Base-by-base conservation (phyloP, 139 green algal genomes). In the Medakamo hakoo region DNA sequence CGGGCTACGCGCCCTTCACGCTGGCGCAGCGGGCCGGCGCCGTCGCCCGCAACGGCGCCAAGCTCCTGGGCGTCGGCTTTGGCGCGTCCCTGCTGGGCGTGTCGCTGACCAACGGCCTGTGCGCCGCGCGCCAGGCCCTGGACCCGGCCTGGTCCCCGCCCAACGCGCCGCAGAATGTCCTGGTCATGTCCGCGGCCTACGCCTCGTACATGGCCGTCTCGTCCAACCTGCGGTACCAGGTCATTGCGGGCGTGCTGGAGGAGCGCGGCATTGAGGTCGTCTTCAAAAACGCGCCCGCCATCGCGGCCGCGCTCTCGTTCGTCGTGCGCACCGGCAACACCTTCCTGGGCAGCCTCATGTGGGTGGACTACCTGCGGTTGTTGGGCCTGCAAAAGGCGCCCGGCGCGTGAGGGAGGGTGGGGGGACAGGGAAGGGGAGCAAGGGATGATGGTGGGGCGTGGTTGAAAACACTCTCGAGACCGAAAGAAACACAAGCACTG, bases 151-250 rank as follows among this genome's bases (percentile, higher is more conserved):
- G 71, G 22, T 20, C 78, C 22, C 67, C 72, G 25, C 78, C 78
- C 55, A 94, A 92, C 71, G 64, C 73, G 55, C 78, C 78, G 23
- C 59, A 73, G 59, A 72, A 94, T 68, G 79, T 95, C 62, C 32
- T 94, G 4, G 60, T 62, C 19, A 95, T 85, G 30, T 84, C 71
- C 30, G 64, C 80, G 1, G 84, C 82, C 0, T 98, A 98, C 68
- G 93, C 83, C n/a, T 68, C 77, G 0, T 98, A 97, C 83, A 98
- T 98, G 92, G 83, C 81, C 23, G 71, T 85, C 16, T 91, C 77
- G 22, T 85, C 71, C 72, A 98, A 98, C 81, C 67, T 98, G 59
- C 80, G 88, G 19, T 92, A 82, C 63, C 87, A 95, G 78, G 60
- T 95, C 9, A 66, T 96, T 55, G 89, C 91, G 59, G 91, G 91